phyloP scores from a whole-genome alignment of 2,329 filamentous ascomycete species.

The Aspergillus brunneoviolaceus region DNA sequence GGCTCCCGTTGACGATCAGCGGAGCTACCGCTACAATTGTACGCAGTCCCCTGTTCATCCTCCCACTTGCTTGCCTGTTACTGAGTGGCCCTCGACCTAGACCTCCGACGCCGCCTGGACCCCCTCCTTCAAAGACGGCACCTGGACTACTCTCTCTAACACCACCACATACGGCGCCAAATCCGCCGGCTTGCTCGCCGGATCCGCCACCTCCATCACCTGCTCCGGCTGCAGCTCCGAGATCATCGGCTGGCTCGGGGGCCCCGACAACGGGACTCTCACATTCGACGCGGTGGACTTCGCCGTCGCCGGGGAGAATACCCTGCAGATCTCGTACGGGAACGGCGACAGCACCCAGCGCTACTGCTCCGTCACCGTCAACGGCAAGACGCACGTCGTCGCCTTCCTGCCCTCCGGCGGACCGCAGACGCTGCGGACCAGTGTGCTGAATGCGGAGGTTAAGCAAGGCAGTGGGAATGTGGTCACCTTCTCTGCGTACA shows the following conservation, averaged over 20 bases:
- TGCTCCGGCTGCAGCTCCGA: slow-evolving; percentile 53
- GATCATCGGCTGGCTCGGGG: slow-evolving; percentile 58
- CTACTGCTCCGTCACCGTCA: slow-evolving; percentile 57
- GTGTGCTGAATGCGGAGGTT: slow-evolving; percentile 1
- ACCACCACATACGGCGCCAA: slow-evolving; percentile 4
- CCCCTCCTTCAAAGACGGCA: slow-evolving; percentile 4
- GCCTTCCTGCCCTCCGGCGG: slow-evolving; percentile 51
- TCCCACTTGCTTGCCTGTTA: too few relatives aligned
- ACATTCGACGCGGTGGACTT: slow-evolving; percentile 51
- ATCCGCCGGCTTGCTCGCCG: slow-evolving; percentile 34
- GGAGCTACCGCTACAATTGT: slow-evolving; percentile 11
- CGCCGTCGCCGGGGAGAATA: slow-evolving; percentile 47
- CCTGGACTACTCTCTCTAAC: slow-evolving; percentile 4
- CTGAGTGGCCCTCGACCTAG: not conserved
- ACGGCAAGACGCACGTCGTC: slow-evolving; percentile 52
- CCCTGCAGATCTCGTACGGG: slow-evolving; percentile 55
- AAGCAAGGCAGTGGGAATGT: not conserved
- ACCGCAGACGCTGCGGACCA: not conserved
- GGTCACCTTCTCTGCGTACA: not conserved
- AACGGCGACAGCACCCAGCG: slow-evolving; percentile 57
- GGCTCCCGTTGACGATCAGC: slow-evolving; percentile 55
- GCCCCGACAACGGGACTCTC: slow-evolving; percentile 47
- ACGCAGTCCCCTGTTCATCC: not conserved
- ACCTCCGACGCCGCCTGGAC: slow-evolving; percentile 8
- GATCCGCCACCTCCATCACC: slow-evolving; percentile 47